Evolutionary conservation across 176 grass and related monocot genomes (phyloP).

Genomic region (Neostapfia colusana): DNA sequence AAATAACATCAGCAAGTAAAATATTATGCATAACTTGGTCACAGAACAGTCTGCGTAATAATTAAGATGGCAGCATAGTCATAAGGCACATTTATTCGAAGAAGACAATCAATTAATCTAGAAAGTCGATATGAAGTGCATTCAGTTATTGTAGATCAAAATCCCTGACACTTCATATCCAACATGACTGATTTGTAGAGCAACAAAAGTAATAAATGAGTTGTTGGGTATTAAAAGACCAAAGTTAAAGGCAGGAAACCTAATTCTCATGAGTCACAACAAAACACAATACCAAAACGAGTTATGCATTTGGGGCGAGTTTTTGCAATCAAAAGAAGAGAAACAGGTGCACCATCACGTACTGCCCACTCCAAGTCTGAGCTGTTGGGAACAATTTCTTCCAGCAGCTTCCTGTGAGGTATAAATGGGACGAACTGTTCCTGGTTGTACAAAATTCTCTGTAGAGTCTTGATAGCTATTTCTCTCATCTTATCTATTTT

Average conservation of each 20-base stretch:
- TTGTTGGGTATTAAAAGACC: constrained; percentile 19
- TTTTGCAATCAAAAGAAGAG: constrained; percentile 20
- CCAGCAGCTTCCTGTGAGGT: constrained; percentile 63
- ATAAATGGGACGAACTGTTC: constrained; percentile 64
- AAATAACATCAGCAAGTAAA: background rate
- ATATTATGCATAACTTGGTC: constrained; percentile 14
- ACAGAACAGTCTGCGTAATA: background rate
- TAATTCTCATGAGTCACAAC: constrained; percentile 19
- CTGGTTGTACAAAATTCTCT: constrained; percentile 75
- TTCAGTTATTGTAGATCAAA: constrained; percentile 7
- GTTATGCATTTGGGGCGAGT: constrained; percentile 4
- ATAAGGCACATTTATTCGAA: background rate
- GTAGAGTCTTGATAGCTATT: constrained; percentile 72
- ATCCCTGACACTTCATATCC: background rate
- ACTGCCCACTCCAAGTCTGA: constrained; percentile 73
- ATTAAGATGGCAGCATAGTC: constrained; percentile 27
- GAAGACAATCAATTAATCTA: background rate
- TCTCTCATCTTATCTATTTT: constrained; percentile 97
- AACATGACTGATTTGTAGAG: constrained; percentile 9
- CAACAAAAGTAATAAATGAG: constrained; percentile 9
- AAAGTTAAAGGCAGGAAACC: constrained; percentile 15
- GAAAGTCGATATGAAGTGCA: background rate
- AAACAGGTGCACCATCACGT: constrained; percentile 45
- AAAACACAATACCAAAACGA: constrained; percentile 25
- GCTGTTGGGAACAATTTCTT: constrained; percentile 69